phyloP scores from a whole-genome alignment of 2,329 filamentous ascomycete species.

The Chalaropsis thielavioides region DNA sequence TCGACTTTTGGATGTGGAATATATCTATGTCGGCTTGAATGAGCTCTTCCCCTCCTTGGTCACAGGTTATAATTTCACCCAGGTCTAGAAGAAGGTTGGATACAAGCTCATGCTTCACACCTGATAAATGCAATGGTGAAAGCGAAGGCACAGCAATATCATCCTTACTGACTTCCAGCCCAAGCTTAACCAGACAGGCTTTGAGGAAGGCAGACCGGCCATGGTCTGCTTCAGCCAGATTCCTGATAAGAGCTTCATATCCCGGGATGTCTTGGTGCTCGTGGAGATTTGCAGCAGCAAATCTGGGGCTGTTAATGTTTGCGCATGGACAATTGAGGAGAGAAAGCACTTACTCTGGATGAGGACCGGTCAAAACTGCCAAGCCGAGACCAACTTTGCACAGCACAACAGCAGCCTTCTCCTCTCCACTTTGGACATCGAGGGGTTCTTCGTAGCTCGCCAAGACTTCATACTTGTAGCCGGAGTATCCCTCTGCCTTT shows the following conservation, averaged over 20 bases:
- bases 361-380: slow-evolving; percentile 69
- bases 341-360: slow-evolving; percentile 56
- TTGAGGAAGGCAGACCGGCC: slow-evolving; percentile 61
- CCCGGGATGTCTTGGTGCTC: slow-evolving; percentile 49
- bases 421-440: slow-evolving; percentile 59
- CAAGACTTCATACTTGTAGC: slow-evolving; percentile 51
- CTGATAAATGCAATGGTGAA: slow-evolving; percentile 67
- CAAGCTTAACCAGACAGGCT: slow-evolving; percentile 64
- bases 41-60: slow-evolving; percentile 48
- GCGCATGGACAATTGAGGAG: background rate
- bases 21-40: slow-evolving; percentile 71
- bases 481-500: slow-evolving; percentile 24
- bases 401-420: slow-evolving; percentile 66
- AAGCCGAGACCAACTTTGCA: slow-evolving; percentile 69
- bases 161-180: slow-evolving; percentile 61
- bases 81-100: slow-evolving; percentile 51
- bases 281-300: slow-evolving; percentile 64
- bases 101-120: slow-evolving; percentile 48
- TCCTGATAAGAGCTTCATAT: slow-evolving; percentile 56
- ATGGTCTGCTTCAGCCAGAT: slow-evolving; percentile 53
- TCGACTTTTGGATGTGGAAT: slow-evolving; percentile 60
- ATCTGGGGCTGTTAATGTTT: slow-evolving; percentile 38
- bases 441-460: slow-evolving; percentile 64
- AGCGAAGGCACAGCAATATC: slow-evolving; percentile 59
- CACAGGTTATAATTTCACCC: slow-evolving; percentile 51